phyloP scores from a whole-genome alignment of 768 basidiomycete genomes.

The Atractiella rhizophila region DNA sequence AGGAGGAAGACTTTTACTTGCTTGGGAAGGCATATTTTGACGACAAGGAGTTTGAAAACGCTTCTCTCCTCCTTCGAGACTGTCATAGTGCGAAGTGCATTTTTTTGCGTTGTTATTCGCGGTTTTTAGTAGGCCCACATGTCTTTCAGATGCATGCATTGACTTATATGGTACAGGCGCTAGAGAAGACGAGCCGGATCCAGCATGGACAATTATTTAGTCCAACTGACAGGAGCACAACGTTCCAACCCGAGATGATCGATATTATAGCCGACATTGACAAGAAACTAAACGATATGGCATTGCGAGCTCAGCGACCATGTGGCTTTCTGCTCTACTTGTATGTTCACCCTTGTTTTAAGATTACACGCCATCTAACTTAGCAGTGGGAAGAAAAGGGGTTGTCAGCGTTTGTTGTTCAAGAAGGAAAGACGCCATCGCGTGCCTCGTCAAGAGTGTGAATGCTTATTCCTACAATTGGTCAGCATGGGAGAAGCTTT shows the following conservation, averaged over 20 bases:
- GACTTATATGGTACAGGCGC: conserved; percentile 29
- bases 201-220: conserved; percentile 35
- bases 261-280: conserved; percentile 37
- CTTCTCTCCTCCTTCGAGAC: conserved; percentile 35
- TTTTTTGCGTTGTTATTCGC: conserved; percentile 56
- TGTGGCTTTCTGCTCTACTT: conserved; percentile 57
- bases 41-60: conserved; percentile 50
- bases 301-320: conserved; percentile 15
- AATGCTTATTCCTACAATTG: conserved; percentile 72
- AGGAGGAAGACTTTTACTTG: conserved; percentile 35
- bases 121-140: conserved; percentile 47
- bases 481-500: conserved; percentile 63
- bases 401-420: conserved; percentile 55
- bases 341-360: conserved; percentile 25
- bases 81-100: conserved; percentile 45
- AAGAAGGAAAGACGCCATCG: conserved; percentile 63
- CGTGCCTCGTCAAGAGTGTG: conserved; percentile 49
- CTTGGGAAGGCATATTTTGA: conserved; percentile 51
- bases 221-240: conserved; percentile 37
- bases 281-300: too few relatives aligned
- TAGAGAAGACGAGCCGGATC: conserved; percentile 40
- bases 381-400: conserved; percentile 35
- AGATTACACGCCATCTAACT: not conserved
- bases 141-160: not conserved
- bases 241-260: conserved; percentile 35